Base-by-base conservation (phyloP, 1,284 basidiomycete species). In the Hymenochaete sp. region DNA sequence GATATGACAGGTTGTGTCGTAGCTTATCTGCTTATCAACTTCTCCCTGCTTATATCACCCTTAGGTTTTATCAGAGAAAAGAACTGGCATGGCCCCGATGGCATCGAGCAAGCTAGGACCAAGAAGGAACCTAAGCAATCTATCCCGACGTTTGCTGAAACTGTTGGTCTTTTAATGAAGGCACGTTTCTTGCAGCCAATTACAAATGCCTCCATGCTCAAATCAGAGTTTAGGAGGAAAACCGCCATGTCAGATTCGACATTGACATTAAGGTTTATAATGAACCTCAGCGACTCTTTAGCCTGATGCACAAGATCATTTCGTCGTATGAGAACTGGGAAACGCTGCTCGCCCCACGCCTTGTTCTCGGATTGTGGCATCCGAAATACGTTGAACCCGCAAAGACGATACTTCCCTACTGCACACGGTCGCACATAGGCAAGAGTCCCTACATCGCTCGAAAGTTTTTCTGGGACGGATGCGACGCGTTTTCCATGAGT, bases 211-310 rank as follows among this genome's bases (percentile, higher is more conserved):
- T 27, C 38, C 49, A 14, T 35, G 26, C 48, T 19, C 21, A n/a
- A 35, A n/a, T 6, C 32, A 35, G 6, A 16, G 14, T 5, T 16
- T 35, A 90, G 87, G 82, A 85, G 26, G 86, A 88, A 61, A 92
- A 93, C 64, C 70, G 65, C 18, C 85, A 92, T 56, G 82, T 90
- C 60, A 81, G 81, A 55, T 85, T 97, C 60, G 90, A 96, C 63
- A 77, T 97, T 50, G 93, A 97, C 62, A 87, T 95, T 60, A 98
- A 98, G 65, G 79, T 88, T 31, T 83, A 92, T 59, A 98, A 96
- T 61, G 79, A 95, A 56, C 93, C 96, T 0, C 79, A 79, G 42
- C 77, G 78, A 31, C 74, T 98, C 31, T 98, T 98, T 67, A 64
- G 67, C 13, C 72, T 97, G 38, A 93, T 98, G 80, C 75, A 88